Percentiles rank a stretch among this genome's conserved stretches.
These are phyloP conservation scores for Aspergillus pseudoterreus DNA, from an alignment of 2,329 filamentous ascomycete genomes.

Conservation along the genomic window DNA sequence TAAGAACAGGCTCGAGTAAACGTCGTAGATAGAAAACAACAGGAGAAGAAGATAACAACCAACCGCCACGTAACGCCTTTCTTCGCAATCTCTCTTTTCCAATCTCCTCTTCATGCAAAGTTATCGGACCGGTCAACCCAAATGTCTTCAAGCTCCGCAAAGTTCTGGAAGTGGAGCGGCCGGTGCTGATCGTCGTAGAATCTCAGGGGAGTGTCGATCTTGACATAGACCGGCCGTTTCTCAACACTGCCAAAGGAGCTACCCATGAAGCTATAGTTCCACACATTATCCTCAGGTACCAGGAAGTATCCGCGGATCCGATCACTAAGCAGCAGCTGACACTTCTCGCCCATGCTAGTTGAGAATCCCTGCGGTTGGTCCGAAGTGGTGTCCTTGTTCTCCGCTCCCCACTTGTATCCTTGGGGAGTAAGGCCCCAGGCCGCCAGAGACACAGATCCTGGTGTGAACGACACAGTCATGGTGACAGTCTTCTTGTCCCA, in stretches of 20 bases:
- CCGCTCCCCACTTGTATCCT: slow-evolving; percentile 94
- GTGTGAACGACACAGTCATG: slow-evolving; percentile 93
- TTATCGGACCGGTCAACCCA: slow-evolving; percentile 92
- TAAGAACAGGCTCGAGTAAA: background rate
- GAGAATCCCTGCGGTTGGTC: slow-evolving; percentile 94
- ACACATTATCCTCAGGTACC: slow-evolving; percentile 81
- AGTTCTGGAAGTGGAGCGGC: slow-evolving; percentile 93
- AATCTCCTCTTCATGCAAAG: slow-evolving; percentile 65
- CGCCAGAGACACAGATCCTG: slow-evolving; percentile 88
- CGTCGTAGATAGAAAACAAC: background rate
- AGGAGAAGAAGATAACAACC: slow-evolving; percentile 6
- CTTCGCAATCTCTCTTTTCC: slow-evolving; percentile 4
- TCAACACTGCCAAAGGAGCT: slow-evolving; percentile 80
- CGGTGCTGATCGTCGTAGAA: slow-evolving; percentile 94
- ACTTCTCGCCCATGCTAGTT: slow-evolving; percentile 89
- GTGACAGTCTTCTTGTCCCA: slow-evolving; percentile 93
- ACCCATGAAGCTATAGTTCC: slow-evolving; percentile 99
- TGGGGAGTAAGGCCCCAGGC: slow-evolving; percentile 89
- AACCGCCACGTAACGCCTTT: slow-evolving; percentile 18
- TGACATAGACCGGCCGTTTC: slow-evolving; percentile 87
- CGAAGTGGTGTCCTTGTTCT: slow-evolving; percentile 88
- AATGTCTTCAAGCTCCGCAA: slow-evolving; percentile 93
- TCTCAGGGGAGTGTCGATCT: slow-evolving; percentile 82
- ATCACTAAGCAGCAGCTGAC: slow-evolving; percentile 86
- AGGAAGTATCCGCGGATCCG: slow-evolving; percentile 95